A percentile compares a stretch with the other conserved stretches of the same genome.
These are phyloP conservation scores for Blastomyces parvus DNA, from an alignment of 2,329 filamentous ascomycete species.

Conservation along the genomic window DNA sequence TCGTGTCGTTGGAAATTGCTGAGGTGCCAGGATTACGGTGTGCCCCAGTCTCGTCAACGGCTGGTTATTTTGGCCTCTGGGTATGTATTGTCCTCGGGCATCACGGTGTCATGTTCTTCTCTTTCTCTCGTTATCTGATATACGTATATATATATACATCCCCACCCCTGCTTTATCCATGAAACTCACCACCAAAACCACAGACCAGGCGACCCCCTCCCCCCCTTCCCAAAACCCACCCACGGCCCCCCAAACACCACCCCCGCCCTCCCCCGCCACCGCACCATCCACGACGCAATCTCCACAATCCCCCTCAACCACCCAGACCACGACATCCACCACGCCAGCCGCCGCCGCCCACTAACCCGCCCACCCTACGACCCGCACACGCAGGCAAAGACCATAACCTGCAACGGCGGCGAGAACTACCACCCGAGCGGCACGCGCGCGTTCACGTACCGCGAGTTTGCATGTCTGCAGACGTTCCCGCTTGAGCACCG, in stretches of 20 bases:
- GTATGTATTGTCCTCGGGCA: constrained; percentile 27
- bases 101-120: neutral
- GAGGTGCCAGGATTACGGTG: constrained; percentile 40
- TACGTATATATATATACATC: no score
- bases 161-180: no score
- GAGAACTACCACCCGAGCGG: constrained; percentile 60
- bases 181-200: neutral
- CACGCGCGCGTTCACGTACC: constrained; percentile 51
- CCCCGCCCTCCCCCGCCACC: constrained; percentile 24
- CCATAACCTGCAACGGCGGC: constrained; percentile 55
- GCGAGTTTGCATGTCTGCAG: constrained; percentile 60
- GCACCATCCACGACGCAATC: constrained; percentile 38
- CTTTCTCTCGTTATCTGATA: neutral
- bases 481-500: constrained; percentile 55
- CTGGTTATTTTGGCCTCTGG: constrained; percentile 46
- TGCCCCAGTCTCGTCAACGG: constrained; percentile 41
- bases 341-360: constrained; percentile 17
- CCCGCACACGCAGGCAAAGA: constrained; percentile 42
- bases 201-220: constrained; percentile 62
- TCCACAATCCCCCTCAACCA: constrained; percentile 31
- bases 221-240: constrained; percentile 54
- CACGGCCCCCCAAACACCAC: constrained; percentile 33
- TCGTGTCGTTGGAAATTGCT: constrained; percentile 61
- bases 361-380: constrained; percentile 36
- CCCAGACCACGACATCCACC: constrained; percentile 35